Percentiles rank a stretch among this genome's conserved stretches.
Evolutionary conservation across 2,329 filamentous ascomycete species (phyloP).

Genomic region (Xylariaceae sp.): DNA sequence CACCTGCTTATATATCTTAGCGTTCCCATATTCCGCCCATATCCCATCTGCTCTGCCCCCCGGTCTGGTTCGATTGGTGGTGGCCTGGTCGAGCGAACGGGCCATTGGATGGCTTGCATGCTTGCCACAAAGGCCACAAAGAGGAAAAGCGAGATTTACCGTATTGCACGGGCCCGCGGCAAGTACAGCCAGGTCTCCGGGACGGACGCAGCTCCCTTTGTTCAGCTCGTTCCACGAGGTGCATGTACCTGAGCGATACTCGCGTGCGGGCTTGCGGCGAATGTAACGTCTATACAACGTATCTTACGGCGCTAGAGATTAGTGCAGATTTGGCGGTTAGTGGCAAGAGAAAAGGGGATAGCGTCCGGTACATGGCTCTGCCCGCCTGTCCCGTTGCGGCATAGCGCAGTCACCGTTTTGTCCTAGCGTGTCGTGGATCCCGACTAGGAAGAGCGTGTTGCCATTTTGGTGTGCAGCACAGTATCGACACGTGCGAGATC

Average conservation of each 20-base stretch:
- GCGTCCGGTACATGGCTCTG: neutral
- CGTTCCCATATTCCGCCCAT: conserved; percentile 13
- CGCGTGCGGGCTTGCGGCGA: neutral
- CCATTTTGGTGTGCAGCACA: neutral
- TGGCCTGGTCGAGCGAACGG: neutral
- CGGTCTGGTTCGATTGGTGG: neutral
- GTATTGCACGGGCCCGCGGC: neutral
- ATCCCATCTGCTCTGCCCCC: conserved; percentile 4
- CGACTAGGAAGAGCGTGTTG: neutral
- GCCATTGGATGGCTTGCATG: neutral
- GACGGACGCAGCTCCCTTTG: neutral
- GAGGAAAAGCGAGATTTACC: neutral
- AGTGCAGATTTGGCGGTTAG: neutral
- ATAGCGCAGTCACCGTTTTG: neutral
- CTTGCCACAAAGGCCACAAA: neutral
- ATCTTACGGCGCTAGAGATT: neutral
- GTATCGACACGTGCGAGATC: neutral
- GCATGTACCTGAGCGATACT: neutral
- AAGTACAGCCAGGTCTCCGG: neutral
- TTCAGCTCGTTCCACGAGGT: neutral
- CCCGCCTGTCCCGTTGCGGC: neutral
- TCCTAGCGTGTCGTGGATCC: neutral
- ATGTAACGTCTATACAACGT: neutral
- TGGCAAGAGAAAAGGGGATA: neutral
- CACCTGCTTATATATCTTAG: conserved; percentile 23